Base-by-base conservation (phyloP, 371 early-diverging fungal genomes). In the Zopfochytrium polystomum region DNA sequence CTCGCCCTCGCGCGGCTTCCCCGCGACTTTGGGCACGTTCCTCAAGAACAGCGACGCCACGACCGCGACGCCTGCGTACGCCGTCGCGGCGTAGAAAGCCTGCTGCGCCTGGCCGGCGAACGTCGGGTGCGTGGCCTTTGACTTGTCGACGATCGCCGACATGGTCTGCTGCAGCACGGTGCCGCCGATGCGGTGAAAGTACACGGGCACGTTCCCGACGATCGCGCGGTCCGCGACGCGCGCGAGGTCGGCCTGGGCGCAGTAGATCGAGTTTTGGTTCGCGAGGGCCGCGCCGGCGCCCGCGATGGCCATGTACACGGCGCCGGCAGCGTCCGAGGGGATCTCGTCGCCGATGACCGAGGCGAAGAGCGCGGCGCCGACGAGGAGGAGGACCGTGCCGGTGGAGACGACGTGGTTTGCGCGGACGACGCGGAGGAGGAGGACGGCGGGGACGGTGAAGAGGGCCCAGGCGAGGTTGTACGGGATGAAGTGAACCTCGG, bases 101-200 rank as follows among this genome's bases (percentile, higher is more conserved):
- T 7, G 38, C 38, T 38, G 38, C 11, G 18, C 38, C 38, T 38
- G 38, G 18, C 38, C 38, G 38, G 38, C 38, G 18, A 38, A 38
- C 11, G 38, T 38, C 11, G 11, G 7, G 38, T 38, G 38, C 18
- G 38, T 38, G 18, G 38, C 38, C 38, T 38, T 38, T 18, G 38
- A 7, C 11, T 38, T 7, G 38, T 47, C 47, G 7, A 47, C 11
- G 18, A 47, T 23, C 13, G 23, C 47, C 18, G 47, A 47, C 47
- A 47, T 18, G 18, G 23, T 22, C 47, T 47, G 18, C 18, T 18
- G 11, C 23, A 47, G 23, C 47, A 47, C 47, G 47, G 18, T 47
- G 47, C 47, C 47, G 11, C 47, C 47, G 23, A 47, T 47, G 23
- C 47, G 47, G 47, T 47, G 47, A 22, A 47, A 47, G 47, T 47